Evolutionary conservation across 306 rosid species (phyloP).

Genomic region (Ammopiptanthus mongolicus): DNA sequence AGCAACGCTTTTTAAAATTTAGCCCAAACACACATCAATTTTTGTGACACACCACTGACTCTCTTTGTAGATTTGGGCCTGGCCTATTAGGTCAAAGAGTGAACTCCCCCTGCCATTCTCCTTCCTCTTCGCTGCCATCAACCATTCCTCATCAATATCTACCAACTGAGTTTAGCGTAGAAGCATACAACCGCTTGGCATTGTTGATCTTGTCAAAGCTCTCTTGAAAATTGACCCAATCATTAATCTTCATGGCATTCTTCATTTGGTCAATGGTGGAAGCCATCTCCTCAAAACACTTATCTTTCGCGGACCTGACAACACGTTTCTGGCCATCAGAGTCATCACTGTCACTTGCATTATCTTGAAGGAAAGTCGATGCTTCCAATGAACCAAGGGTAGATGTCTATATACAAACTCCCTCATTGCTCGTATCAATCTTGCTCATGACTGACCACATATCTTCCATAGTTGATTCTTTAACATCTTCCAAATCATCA

Average conservation of each 20-base stretch:
- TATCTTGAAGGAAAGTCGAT: no score
- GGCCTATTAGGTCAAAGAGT: no score
- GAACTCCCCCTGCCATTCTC: no score
- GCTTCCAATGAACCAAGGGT: constrained; percentile 97
- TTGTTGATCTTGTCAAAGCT: constrained; percentile 87
- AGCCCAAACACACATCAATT: no score
- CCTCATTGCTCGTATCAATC: constrained; percentile 88
- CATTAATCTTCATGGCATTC: constrained; percentile 95
- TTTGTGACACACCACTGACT: no score
- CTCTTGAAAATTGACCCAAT: constrained; percentile 97
- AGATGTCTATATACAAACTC: constrained; percentile 96
- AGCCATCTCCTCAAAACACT: constrained; percentile 83
- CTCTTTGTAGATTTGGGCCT: no score
- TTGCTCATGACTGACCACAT: constrained; percentile 76
- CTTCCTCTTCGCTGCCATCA: no score
- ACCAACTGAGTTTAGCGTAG: no score
- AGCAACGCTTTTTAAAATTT: no score
- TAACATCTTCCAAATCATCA: constrained; percentile 60
- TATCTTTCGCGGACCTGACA: constrained; percentile 80
- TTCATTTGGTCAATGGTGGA: constrained; percentile 89
- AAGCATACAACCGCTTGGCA: no score
- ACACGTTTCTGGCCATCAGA: constrained; percentile 61
- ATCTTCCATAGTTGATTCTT: constrained; percentile 76
- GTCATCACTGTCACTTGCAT: constrained; percentile 70
- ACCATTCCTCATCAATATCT: no score